Evolutionary conservation across 1,284 basidiomycete species (phyloP).

Genomic region (Pseudozyma sp.): DNA sequence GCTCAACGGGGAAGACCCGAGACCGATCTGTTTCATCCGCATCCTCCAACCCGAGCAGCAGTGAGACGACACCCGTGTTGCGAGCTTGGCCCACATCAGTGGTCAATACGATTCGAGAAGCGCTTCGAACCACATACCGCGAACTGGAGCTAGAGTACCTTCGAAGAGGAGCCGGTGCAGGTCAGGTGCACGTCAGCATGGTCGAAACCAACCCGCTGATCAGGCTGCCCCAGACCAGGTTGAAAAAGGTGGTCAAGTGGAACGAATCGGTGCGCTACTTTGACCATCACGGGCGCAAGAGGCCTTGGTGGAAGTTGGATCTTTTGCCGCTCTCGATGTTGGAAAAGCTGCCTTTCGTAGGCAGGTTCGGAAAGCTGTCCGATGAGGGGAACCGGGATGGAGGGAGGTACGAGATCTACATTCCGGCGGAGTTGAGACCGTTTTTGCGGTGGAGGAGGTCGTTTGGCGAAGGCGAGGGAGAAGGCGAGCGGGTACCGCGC

Average conservation of each 20-base stretch:
- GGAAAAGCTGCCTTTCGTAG: slow-evolving; percentile 28
- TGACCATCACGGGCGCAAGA: slow-evolving; percentile 9
- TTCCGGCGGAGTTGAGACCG: slow-evolving; percentile 26
- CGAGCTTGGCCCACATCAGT: slow-evolving; percentile 32
- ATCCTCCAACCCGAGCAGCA: not conserved
- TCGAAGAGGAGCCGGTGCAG: slow-evolving; percentile 15
- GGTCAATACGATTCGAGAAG: slow-evolving; percentile 35
- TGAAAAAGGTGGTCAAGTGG: slow-evolving; percentile 52
- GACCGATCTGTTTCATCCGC: slow-evolving; percentile 23
- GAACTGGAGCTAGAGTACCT: slow-evolving; percentile 31
- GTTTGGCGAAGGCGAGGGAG: slow-evolving; percentile 3
- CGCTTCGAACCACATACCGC: slow-evolving; percentile 27
- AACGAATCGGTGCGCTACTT: slow-evolving; percentile 40
- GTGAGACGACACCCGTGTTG: slow-evolving; percentile 4
- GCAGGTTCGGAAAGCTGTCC: slow-evolving; percentile 16
- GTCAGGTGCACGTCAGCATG: slow-evolving; percentile 26
- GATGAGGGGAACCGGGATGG: not conserved
- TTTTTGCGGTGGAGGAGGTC: slow-evolving; percentile 27
- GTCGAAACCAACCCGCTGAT: slow-evolving; percentile 37
- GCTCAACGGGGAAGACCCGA: slow-evolving; percentile 22
- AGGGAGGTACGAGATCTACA: slow-evolving; percentile 25
- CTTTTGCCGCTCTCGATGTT: slow-evolving; percentile 2
- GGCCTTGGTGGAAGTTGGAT: slow-evolving; percentile 12
- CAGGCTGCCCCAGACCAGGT: slow-evolving; percentile 20
- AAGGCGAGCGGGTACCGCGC: not conserved